Percentiles rank a stretch among this genome's conserved stretches.
Conservation (phyloP, 176 grass and related monocot genomes). For the Tuctoria greenei region DNA sequence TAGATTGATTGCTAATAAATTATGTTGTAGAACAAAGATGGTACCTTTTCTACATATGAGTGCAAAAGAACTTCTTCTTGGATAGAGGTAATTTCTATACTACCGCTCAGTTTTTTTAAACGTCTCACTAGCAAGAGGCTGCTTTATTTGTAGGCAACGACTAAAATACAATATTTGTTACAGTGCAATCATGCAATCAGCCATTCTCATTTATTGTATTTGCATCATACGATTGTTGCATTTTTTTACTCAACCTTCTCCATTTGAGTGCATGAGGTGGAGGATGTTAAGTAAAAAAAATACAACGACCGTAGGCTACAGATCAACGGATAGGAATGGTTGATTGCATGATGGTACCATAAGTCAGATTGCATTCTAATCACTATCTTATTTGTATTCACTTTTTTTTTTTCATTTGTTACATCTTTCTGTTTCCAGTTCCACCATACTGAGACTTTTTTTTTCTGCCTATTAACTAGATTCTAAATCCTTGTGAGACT, state of each 20-base stretch:
- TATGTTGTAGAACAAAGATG: slow-evolving; percentile 49
- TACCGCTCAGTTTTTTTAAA: neutral
- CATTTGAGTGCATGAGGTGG: no score
- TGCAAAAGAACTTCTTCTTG: slow-evolving; percentile 44
- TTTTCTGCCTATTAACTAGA: slow-evolving; percentile 8
- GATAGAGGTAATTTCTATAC: slow-evolving; percentile 41
- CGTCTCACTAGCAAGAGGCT: neutral
- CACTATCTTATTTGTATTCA: no score
- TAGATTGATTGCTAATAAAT: neutral
- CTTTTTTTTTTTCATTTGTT: neutral
- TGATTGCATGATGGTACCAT: no score
- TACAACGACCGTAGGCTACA: no score
- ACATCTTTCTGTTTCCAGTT: neutral
- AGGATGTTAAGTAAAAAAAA: no score
- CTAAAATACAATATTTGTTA: no score
- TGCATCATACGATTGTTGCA: no score
- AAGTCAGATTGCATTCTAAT: no score
- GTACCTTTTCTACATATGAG: slow-evolving; percentile 56
- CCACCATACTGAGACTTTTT: neutral
- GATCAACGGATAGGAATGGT: no score
- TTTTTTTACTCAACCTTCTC: no score
- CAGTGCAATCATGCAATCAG: no score
- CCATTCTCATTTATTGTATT: no score
- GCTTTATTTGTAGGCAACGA: neutral
- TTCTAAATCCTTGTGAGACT: slow-evolving; percentile 47